Base-by-base conservation (phyloP, 495 filamentous ascomycete genomes). In the Lineolata rhizophorae region DNA sequence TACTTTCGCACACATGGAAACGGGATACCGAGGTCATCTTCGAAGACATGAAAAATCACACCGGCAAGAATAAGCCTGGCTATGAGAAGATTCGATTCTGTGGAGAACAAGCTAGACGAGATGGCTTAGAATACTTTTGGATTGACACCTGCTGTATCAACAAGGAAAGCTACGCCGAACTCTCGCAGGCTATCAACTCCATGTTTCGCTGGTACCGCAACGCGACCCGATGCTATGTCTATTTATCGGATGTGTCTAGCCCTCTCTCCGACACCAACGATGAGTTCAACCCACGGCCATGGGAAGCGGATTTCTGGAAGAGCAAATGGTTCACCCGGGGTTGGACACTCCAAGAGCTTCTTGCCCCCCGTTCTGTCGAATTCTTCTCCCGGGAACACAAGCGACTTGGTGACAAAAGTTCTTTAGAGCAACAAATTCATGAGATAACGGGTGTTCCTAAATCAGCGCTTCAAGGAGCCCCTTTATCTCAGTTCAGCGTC, bases 131-230 rank as follows among this genome's bases (percentile, higher is more conserved):
- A n/a, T 42, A 32, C 17, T 10, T 38, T 28, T 44, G 41, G 41
- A 28, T 44, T n/a, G 41, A 44, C 26, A 38, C 34, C 5, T 41
- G 38, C 21, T 44, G 34, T 17, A 44, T 44, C 18, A 32, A 42
- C 27, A 41, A 44, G 22, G 24, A 11, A 11, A 35, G 12, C 20
- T 26, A 16, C 14, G 29, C 27, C 22, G 41, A 44, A 29, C 34
- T 41, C 4, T 20, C 29, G 6, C 26, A 35, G 20, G 30, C 39
- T 10, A 38, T 44, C 20, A 41, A 44, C 28, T 36, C 31, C 15
- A 44, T 44, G 41, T 44, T 16, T 27, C 21, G 22, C 3, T 42
- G 35, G 29, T 44, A 44, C 22, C 13, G 16, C 5, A 24, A 35
- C 9, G 34, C 41, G 16, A 16, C 6, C 10, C 13, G 19, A n/a